Evolutionary conservation across 352 stramenopile species (phyloP).

Genomic region (Elongisporangium senticosum): DNA sequence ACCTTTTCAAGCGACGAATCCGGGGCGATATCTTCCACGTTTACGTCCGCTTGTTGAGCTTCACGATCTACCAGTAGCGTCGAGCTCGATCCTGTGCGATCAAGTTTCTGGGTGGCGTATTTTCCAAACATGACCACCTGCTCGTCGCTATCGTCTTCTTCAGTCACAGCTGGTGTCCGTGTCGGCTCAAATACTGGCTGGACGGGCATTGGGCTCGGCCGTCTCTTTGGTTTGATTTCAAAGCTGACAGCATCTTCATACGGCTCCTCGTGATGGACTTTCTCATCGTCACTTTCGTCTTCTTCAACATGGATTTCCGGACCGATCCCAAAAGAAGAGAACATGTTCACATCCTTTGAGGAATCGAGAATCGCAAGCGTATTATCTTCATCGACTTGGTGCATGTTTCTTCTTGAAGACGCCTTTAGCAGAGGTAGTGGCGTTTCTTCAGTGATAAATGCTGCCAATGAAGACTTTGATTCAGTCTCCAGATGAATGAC

Average conservation of each 20-base stretch:
- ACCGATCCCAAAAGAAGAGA: background rate
- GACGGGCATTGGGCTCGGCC: background rate
- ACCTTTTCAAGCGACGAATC: conserved; percentile 15
- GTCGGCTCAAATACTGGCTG: background rate
- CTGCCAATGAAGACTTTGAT: background rate
- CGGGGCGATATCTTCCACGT: background rate
- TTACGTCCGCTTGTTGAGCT: conserved; percentile 2
- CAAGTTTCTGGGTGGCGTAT: conserved; percentile 8
- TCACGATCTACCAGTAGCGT: background rate
- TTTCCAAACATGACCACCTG: conserved; percentile 14
- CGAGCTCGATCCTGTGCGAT: background rate
- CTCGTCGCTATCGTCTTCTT: conserved; percentile 12
- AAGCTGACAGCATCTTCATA: conserved; percentile 41
- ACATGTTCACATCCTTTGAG: conserved; percentile 24
- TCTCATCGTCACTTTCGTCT: conserved; percentile 6
- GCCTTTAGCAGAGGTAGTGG: background rate
- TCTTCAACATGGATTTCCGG: background rate
- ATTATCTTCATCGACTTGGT: conserved; percentile 3
- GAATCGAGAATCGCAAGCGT: conserved; percentile 28
- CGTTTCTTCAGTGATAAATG: background rate
- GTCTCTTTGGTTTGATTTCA: conserved; percentile 38
- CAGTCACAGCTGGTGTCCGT: conserved; percentile 8
- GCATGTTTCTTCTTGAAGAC: background rate
- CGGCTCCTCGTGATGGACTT: conserved; percentile 9
- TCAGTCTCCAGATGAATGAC: background rate